Base-by-base conservation (phyloP, 1,284 basidiomycete genomes). In the Cystobasidium pallidum region DNA sequence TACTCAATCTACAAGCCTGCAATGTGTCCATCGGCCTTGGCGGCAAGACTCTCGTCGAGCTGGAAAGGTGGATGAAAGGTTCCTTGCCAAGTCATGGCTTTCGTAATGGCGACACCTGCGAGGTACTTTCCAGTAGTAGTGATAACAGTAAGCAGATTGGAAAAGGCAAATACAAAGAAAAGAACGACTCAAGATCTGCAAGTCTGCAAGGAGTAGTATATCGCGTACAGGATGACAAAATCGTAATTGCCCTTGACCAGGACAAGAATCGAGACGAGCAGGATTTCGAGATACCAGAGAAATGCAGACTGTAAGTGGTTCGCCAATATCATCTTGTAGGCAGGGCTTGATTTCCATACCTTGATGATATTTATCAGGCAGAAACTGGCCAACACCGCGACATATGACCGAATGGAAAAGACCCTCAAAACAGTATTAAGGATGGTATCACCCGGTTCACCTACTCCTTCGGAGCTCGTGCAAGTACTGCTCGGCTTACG, bases 131-230 rank as follows among this genome's bases (percentile, higher is more conserved):
- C 21, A 55, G 52, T 21, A 15, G 17, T 10, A 47, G 34, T 32
- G 59, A 59, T 36, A 34, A 26, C 32, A 47, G 55, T 39, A 52
- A 36, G 41, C 36, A 30, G 65, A 68, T 15, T 15, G 63, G 45
- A 15, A 59, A 63, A 39, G 65, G 71, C 45, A 32, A 70, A 70
- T 36, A 41, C n/a, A 24, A 61, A 54, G 64, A 67, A 72, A 39
- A 63, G 73, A 6, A 58, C 51, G 26, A 61, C 11, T 10, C 41
- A 19, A 39, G 61, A 0, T 47, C 26, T 21, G 4, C 36, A 21
- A 51, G 64, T 2, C 28, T 75, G 1, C 74, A 78, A n/a, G 78
- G 75, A 0, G 77, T 78, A 15, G 78, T 78, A 0, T 77, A 75
- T 43, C 73, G 67, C 59, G 74, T 76, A 0, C 64, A 66, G 3